A percentile compares a stretch with the other conserved stretches of the same genome.
These are phyloP conservation scores for Zychaea mexicana DNA, from an alignment of 371 early-diverging fungal genomes.

Conservation along the genomic window DNA sequence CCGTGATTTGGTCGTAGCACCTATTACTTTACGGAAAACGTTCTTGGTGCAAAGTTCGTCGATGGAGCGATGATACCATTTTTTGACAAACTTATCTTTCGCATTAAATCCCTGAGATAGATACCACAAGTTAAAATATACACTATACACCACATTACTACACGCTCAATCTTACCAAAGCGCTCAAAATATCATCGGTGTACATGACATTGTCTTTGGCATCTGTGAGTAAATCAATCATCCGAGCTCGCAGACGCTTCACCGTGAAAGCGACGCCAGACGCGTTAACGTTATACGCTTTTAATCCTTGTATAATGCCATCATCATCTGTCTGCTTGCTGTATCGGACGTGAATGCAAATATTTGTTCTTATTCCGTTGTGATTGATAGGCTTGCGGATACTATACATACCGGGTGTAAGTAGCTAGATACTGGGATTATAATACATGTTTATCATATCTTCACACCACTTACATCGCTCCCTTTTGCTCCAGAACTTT, in stretches of 20 bases:
- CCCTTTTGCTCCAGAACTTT: constrained; percentile 38
- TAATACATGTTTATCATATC: background rate
- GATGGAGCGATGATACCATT: constrained; percentile 39
- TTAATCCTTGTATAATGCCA: background rate
- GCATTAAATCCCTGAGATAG: constrained; percentile 41
- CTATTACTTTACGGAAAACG: background rate
- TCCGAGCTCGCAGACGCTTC: constrained; percentile 6
- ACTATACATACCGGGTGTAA: constrained; percentile 4
- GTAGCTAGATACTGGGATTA: background rate
- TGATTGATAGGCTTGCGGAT: constrained; percentile 25
- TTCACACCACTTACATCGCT: constrained; percentile 24
- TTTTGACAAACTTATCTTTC: constrained; percentile 9
- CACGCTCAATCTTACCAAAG: constrained; percentile 30
- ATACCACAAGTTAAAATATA: too few relatives aligned
- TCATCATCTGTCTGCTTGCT: background rate
- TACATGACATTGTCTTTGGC: constrained; percentile 31
- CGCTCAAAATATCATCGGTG: constrained; percentile 31
- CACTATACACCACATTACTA: background rate
- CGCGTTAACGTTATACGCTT: constrained; percentile 28
- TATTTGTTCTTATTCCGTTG: constrained; percentile 27
- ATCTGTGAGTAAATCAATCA: constrained; percentile 25
- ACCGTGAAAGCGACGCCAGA: constrained; percentile 21
- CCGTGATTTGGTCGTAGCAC: background rate
- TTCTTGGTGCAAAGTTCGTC: constrained; percentile 10
- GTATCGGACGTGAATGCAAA: constrained; percentile 37